Evolutionary conservation across 2,329 filamentous ascomycete species (phyloP).

Genomic region (Penicillium sp.): DNA sequence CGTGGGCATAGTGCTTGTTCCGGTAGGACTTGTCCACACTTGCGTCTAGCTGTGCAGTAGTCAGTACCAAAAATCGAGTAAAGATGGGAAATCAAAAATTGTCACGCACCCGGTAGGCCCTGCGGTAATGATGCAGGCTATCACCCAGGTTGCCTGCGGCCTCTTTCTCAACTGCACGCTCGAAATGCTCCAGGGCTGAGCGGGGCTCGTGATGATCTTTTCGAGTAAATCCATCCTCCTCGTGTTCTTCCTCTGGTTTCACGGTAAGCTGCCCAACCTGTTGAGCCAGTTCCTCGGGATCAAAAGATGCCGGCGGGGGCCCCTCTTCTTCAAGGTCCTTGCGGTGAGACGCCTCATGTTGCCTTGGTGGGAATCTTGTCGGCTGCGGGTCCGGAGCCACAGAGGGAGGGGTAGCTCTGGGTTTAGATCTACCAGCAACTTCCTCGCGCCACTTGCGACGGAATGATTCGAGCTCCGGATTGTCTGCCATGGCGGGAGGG

Average conservation of each 20-base stretch:
- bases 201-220: slow-evolving; percentile 53
- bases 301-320: slow-evolving; percentile 21
- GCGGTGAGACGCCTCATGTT: slow-evolving; percentile 38
- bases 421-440: slow-evolving; percentile 56
- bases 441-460: slow-evolving; percentile 84
- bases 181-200: slow-evolving; percentile 89
- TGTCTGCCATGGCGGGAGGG: slow-evolving; percentile 41
- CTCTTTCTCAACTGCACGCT: slow-evolving; percentile 87
- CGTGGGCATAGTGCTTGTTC: slow-evolving; percentile 82
- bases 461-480: slow-evolving; percentile 80
- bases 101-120: slow-evolving; percentile 71
- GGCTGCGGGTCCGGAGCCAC: slow-evolving; percentile 20
- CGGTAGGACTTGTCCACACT: slow-evolving; percentile 83
- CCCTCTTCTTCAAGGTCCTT: slow-evolving; percentile 41
- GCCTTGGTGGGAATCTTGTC: slow-evolving; percentile 39
- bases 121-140: slow-evolving; percentile 82
- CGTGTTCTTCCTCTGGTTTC: slow-evolving; percentile 35
- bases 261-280: slow-evolving; percentile 38
- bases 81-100: not conserved
- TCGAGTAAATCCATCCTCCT: slow-evolving; percentile 42
- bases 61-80: not conserved
- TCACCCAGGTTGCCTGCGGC: slow-evolving; percentile 81
- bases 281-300: slow-evolving; percentile 35
- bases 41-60: slow-evolving; percentile 67
- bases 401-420: slow-evolving; percentile 15